phyloP scores from a whole-genome alignment of 768 basidiomycete genomes.

The Kwoniella heveanensis region DNA sequence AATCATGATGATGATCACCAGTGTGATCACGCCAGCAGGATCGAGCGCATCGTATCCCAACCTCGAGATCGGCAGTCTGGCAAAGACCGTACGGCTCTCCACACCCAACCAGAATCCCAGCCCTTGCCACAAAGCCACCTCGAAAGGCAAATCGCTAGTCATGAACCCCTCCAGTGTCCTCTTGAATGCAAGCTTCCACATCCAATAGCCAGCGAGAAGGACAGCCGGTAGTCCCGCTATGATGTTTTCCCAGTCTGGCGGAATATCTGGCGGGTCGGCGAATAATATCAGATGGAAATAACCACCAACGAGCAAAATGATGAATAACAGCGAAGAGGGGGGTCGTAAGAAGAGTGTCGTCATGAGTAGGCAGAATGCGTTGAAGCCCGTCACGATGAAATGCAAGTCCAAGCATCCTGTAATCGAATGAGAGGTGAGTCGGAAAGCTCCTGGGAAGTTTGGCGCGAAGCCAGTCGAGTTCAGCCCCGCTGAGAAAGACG shows the following conservation, averaged over 20 bases:
- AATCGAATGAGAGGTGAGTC: slow-evolving; percentile 15
- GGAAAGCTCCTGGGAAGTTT: slow-evolving; percentile 35
- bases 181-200: slow-evolving; percentile 38
- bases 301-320: slow-evolving; percentile 34
- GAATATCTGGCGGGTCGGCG: slow-evolving; percentile 30
- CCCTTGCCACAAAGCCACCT: slow-evolving; percentile 45
- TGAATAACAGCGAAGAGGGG: slow-evolving; percentile 22
- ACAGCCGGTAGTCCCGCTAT: slow-evolving; percentile 29
- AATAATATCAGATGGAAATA: slow-evolving; percentile 42
- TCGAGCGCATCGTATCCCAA: slow-evolving; percentile 39
- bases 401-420: slow-evolving; percentile 39
- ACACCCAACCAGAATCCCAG: slow-evolving; percentile 47
- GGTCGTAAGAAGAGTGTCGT: slow-evolving; percentile 35
- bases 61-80: slow-evolving; percentile 37
- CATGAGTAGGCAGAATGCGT: slow-evolving; percentile 38
- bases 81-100: slow-evolving; percentile 42
- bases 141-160: slow-evolving; percentile 31
- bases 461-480: slow-evolving; percentile 32
- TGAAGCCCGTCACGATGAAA: slow-evolving; percentile 35
- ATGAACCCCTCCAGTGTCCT: slow-evolving; percentile 31
- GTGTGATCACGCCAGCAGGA: slow-evolving; percentile 28
- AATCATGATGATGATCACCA: slow-evolving; percentile 33
- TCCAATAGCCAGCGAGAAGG: slow-evolving; percentile 41
- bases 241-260: slow-evolving; percentile 40
- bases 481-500: slow-evolving; percentile 23